Conservation (phyloP, 179 eudicot species). For the Silene noctiflora region DNA sequence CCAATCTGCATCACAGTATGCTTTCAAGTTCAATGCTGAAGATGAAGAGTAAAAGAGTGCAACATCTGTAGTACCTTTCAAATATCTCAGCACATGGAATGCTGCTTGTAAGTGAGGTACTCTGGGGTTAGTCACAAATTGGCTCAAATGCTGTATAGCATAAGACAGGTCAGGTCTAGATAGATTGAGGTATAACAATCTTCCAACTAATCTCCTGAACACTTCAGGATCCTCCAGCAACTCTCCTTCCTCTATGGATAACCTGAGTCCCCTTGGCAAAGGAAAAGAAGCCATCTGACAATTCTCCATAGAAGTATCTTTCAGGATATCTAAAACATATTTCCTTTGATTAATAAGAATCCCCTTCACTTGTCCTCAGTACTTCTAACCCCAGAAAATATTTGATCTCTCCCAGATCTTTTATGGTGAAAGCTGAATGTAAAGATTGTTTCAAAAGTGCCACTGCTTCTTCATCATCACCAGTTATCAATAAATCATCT, state of each 20-base stretch:
- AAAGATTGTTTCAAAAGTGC: background rate
- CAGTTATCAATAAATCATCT: too few relatives aligned
- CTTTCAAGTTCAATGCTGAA: background rate
- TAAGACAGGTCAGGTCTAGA: background rate
- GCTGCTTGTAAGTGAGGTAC: background rate
- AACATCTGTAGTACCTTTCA: background rate
- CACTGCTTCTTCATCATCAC: too few relatives aligned
- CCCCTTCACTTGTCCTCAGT: background rate
- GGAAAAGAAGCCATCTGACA: background rate
- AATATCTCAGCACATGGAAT: background rate
- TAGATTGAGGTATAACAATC: background rate
- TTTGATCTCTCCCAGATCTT: background rate
- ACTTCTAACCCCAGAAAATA: background rate
- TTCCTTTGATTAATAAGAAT: background rate
- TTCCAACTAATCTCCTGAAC: background rate
- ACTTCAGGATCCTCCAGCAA: background rate
- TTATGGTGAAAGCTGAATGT: background rate
- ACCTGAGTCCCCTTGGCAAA: background rate
- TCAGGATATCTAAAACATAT: background rate
- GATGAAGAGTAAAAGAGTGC: background rate
- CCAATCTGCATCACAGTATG: background rate
- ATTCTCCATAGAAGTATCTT: background rate
- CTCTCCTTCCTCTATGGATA: background rate
- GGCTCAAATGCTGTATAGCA: background rate
- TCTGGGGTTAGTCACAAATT: background rate